phyloP scores from a whole-genome alignment of 192 early-diverging fungal genomes.

The Lunasporangiospora selenospora region DNA sequence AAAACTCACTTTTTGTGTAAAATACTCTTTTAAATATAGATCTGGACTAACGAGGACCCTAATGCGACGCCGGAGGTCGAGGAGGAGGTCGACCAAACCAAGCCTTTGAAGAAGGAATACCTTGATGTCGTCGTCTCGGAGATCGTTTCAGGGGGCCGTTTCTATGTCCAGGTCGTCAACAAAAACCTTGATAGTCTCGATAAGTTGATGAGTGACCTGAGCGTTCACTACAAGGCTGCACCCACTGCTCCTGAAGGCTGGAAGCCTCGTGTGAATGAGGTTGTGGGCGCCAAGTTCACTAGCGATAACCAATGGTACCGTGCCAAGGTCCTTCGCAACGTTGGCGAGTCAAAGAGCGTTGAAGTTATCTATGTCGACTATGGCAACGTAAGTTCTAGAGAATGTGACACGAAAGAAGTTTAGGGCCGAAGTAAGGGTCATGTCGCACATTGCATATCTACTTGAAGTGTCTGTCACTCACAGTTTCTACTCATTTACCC shows the following conservation, averaged over 20 bases:
- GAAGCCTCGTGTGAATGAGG: constrained; percentile 72
- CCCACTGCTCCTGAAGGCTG: constrained; percentile 46
- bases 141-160: constrained; percentile 59
- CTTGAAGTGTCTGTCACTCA: background rate
- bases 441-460: background rate
- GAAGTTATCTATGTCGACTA: constrained; percentile 93
- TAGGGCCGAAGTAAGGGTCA: no score
- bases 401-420: no score
- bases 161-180: constrained; percentile 71
- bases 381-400: constrained; percentile 77
- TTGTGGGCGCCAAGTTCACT: constrained; percentile 85
- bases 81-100: constrained; percentile 48
- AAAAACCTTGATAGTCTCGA: constrained; percentile 73
- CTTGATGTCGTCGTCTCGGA: constrained; percentile 78
- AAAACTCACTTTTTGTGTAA: no score
- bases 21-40: constrained; percentile 13
- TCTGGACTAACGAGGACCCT: constrained; percentile 49
- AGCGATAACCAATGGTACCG: constrained; percentile 88
- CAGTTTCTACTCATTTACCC: background rate
- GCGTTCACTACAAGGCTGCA: constrained; percentile 60
- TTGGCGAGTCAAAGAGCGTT: constrained; percentile 64
- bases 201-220: constrained; percentile 84
- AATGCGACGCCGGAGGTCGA: constrained; percentile 57
- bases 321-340: constrained; percentile 74
- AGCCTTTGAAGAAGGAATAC: constrained; percentile 71